These are phyloP conservation scores for Fusarium subtropicale DNA, from an alignment of 2,329 filamentous ascomycete species.

Conservation along the genomic window DNA sequence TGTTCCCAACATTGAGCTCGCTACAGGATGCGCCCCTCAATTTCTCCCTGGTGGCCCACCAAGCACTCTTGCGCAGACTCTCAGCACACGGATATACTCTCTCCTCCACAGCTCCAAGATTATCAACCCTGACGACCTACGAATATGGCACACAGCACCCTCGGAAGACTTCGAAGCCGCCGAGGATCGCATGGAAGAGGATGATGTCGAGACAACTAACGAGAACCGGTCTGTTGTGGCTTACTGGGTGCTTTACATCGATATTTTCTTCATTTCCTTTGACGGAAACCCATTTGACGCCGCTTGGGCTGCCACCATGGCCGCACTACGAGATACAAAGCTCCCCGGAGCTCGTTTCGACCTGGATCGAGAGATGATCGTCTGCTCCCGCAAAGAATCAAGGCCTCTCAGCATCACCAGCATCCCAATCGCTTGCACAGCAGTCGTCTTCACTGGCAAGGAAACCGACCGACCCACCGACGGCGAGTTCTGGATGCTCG, in stretches of 20 bases:
- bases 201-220: slow-evolving; percentile 48
- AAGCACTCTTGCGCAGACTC: slow-evolving; percentile 80
- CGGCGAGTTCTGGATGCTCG: slow-evolving; percentile 77
- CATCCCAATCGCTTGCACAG: slow-evolving; percentile 81
- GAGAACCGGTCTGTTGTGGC: slow-evolving; percentile 72
- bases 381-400: slow-evolving; percentile 75
- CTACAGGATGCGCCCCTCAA: slow-evolving; percentile 87
- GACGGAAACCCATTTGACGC: slow-evolving; percentile 94
- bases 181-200: slow-evolving; percentile 55
- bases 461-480: slow-evolving; percentile 60
- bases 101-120: slow-evolving; percentile 79
- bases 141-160: slow-evolving; percentile 74
- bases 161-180: slow-evolving; percentile 58
- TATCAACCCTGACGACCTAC: slow-evolving; percentile 74
- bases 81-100: slow-evolving; percentile 83
- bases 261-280: slow-evolving; percentile 92
- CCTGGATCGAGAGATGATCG: slow-evolving; percentile 78
- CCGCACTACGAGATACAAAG: slow-evolving; percentile 81
- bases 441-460: slow-evolving; percentile 79
- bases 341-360: slow-evolving; percentile 88
- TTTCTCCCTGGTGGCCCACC: slow-evolving; percentile 88
- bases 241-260: slow-evolving; percentile 96
- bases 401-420: slow-evolving; percentile 69
- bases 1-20: slow-evolving; percentile 93
- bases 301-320: slow-evolving; percentile 85